Conservation (phyloP, 257 asterid species). For the Euphrasia confusa region DNA sequence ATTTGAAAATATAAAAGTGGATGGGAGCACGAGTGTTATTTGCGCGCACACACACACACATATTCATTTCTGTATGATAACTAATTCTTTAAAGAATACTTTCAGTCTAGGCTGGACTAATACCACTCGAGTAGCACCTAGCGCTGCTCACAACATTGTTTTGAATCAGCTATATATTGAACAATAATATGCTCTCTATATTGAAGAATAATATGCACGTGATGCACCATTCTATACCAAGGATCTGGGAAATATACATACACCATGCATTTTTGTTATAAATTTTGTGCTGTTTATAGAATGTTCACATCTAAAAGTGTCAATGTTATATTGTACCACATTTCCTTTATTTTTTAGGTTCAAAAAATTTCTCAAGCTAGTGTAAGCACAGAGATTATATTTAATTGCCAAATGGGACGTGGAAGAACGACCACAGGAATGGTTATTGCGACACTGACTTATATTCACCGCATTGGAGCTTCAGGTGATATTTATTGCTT, state of each 20-base stretch:
- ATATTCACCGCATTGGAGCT: slow-evolving; percentile 87
- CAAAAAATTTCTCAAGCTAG: slow-evolving; percentile 73
- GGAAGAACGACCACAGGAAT: slow-evolving; percentile 98
- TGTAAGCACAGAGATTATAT: slow-evolving; percentile 69
- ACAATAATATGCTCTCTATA: slow-evolving; percentile 10
- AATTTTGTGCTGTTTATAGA: slow-evolving; percentile 1
- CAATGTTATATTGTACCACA: slow-evolving; percentile 19
- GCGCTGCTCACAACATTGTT: neutral
- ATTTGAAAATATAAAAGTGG: slow-evolving; percentile 3
- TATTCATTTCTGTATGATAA: neutral
- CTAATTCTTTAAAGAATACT: neutral
- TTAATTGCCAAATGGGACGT: slow-evolving; percentile 99
- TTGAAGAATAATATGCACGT: slow-evolving; percentile 10
- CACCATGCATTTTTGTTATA: neutral
- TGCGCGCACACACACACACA: too few species aligned
- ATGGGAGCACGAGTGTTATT: neutral
- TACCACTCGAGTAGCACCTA: neutral
- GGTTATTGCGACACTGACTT: slow-evolving; percentile 92
- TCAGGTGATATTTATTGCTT: slow-evolving; percentile 57
- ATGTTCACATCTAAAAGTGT: slow-evolving; percentile 16
- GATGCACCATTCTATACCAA: slow-evolving; percentile 1
- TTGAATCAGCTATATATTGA: slow-evolving; percentile 1
- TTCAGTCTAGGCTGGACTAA: neutral
- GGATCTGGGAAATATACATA: neutral
- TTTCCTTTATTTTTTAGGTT: slow-evolving; percentile 46